phyloP scores from a whole-genome alignment of 2,329 filamentous ascomycete genomes.

The Botrytis elliptica region DNA sequence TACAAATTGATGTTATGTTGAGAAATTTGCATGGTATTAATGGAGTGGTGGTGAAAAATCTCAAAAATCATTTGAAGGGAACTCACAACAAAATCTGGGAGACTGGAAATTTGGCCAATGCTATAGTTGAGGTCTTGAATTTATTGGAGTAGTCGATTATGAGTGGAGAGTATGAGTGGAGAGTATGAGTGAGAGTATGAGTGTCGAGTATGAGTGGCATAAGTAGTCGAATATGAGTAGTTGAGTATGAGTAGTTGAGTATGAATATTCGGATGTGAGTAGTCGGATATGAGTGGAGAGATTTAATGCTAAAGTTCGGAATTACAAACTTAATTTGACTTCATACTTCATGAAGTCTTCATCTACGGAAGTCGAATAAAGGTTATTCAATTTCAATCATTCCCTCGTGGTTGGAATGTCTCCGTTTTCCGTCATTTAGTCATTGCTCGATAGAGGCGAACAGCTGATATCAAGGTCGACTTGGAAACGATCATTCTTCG shows the following conservation, averaged over 20 bases:
- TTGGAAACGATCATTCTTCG: background rate
- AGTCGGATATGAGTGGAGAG: background rate
- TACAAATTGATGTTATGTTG: conserved; percentile 34
- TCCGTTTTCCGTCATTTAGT: too few relatives aligned
- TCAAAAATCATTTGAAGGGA: conserved; percentile 6
- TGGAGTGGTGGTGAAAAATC: conserved; percentile 5
- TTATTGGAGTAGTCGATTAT: background rate
- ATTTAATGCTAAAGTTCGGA: background rate
- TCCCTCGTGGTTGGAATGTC: background rate
- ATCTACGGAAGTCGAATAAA: background rate
- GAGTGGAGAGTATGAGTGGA: background rate
- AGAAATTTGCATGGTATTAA: background rate
- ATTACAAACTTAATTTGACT: background rate
- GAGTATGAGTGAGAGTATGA: background rate
- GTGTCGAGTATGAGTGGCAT: background rate
- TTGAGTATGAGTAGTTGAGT: background rate
- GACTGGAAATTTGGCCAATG: conserved; percentile 8
- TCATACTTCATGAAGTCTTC: background rate
- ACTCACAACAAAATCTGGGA: conserved; percentile 12
- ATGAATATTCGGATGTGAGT: background rate
- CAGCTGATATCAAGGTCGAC: background rate
- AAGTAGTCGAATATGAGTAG: background rate
- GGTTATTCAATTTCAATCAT: background rate
- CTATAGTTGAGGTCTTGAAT: background rate
- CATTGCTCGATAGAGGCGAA: background rate